Percentiles rank a stretch among this genome's conserved stretches.
Evolutionary conservation across 2,329 filamentous ascomycete species (phyloP).

Genomic region (Botrytis aclada): DNA sequence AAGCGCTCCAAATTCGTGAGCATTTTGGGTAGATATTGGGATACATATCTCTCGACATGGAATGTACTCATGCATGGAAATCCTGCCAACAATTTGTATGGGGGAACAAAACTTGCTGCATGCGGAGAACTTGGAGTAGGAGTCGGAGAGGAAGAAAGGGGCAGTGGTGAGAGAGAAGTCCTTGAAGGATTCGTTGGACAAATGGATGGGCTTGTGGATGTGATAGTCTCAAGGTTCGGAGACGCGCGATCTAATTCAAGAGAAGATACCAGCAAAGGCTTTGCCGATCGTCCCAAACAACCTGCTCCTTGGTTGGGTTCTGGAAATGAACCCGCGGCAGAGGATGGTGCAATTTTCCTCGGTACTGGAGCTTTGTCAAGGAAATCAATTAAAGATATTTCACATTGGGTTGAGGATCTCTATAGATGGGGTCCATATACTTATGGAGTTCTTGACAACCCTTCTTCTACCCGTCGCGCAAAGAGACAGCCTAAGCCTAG

Average conservation of each 20-base stretch:
- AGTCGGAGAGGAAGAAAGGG: constrained; percentile 92
- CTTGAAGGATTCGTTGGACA: constrained; percentile 80
- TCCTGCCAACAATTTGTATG: constrained; percentile 73
- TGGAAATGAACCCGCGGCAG: constrained; percentile 62
- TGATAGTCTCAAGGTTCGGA: constrained; percentile 85
- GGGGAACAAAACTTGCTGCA: constrained; percentile 81
- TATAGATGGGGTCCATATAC: constrained; percentile 80
- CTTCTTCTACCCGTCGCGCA: constrained; percentile 57
- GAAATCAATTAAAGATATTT: constrained; percentile 67
- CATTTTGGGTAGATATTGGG: constrained; percentile 79
- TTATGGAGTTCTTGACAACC: constrained; percentile 81
- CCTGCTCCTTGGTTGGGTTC: constrained; percentile 66
- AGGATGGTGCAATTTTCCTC: constrained; percentile 84
- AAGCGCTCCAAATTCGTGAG: constrained; percentile 67
- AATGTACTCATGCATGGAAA: constrained; percentile 89
- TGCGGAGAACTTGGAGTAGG: constrained; percentile 91
- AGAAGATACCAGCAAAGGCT: constrained; percentile 35
- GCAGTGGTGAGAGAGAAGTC: constrained; percentile 89
- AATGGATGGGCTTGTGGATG: constrained; percentile 80
- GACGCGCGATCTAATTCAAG: constrained; percentile 31
- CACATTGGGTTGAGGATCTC: constrained; percentile 84
- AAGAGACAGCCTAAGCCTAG: constrained; percentile 38
- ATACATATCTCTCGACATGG: constrained; percentile 68
- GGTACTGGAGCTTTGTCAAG: constrained; percentile 72
- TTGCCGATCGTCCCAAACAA: constrained; percentile 28